Base-by-base conservation (phyloP, 2,329 filamentous ascomycete species). In the Nemania sp. region DNA sequence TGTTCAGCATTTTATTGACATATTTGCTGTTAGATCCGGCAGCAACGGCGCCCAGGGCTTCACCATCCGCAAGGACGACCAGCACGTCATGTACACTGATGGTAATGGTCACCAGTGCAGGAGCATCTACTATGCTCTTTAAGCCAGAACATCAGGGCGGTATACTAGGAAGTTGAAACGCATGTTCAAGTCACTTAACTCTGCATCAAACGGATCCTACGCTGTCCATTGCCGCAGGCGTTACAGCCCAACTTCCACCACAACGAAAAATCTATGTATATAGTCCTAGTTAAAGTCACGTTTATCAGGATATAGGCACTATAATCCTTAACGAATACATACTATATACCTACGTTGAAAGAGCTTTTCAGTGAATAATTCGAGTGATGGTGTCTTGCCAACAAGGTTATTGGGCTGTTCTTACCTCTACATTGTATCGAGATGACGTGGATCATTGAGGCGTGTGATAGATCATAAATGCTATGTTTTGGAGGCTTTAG, bases 31-130 rank as follows among this genome's bases (percentile, higher is more conserved):
- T 56, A 64, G 61, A 10, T 56, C 61, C 27, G 61, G 53, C 13
- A 51, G 13, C 61, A 64, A 64, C 52, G 26, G 61, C 43, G 38
- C 29, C 20, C 53, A 64, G 20, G 47, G 45, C 53, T 64, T 64
- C 53, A 64, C 53, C 29, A 49, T 64, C 27, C 47, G 53, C 26
- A 64, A 64, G 61, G 61, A 64, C 52, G 61, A 64, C 61, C 61
- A 64, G 41, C 61, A 64, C 27, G 43, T 57, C 22, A 64, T 64
- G 61, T 64, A 52, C 29, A 38, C 43, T 1, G 52, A 60, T 60
- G 57, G 57, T 3, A 57, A 52, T 43, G 53, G 53, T 22, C 41
- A 64, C 29, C 24, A 29, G 8, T 64, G 61, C 61, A 20, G 11
- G 5, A 64, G 61, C 29, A 57, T 64, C 53, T 64, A 64, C 26